Base-by-base conservation (phyloP, 2,329 filamentous ascomycete genomes). In the Colletotrichum gigasporum region DNA sequence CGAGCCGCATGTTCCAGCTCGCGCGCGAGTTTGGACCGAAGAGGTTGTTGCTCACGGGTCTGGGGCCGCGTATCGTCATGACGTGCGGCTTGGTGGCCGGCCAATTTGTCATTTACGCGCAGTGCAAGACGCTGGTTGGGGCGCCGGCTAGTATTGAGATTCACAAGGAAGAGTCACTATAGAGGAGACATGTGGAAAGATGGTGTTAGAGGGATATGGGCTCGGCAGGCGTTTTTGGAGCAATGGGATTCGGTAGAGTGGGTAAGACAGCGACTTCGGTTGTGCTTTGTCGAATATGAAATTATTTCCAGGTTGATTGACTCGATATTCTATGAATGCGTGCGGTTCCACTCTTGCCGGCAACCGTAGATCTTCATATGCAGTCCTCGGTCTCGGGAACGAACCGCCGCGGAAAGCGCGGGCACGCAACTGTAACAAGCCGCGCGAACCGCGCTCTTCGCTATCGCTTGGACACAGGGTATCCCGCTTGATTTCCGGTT, bases 61-160 rank as follows among this genome's bases (percentile, higher is more conserved):
- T 86, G 53, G 83, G 82, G 1, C 83, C 83, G 11, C 80, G 83
- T 74, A 47, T 86, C 5, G 64, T 85, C 58, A 86, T 86, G 83
- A 85, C 83, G 1, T 85, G 82, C 55, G 83, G 80, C 5, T 71
- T 86, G 26, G 83, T 86, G 0, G 79, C 83, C 1, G 82, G 79
- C 0, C 83, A 86, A 69, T 86, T 86, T 69, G 83, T 86, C 20
- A 85, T 86, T 34, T 86, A 86, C 56, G 82, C 83, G 3, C 82
- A 85, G 69, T 85, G 82, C 75, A 86, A 86, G 76, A 69, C 81
- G 4, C 72, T 85, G 14, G 83, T 83, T 2, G 83, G 83, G 0
- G 83, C 83, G 4, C 82, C 83, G 20, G 78, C 83, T 0, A 71
- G 82, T 28, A 81, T 85, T 51, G 83, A 85, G 70, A 85, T 85